These are phyloP conservation scores for Penicillium sp. DNA, from an alignment of 2,329 filamentous ascomycete genomes.

Conservation along the genomic window DNA sequence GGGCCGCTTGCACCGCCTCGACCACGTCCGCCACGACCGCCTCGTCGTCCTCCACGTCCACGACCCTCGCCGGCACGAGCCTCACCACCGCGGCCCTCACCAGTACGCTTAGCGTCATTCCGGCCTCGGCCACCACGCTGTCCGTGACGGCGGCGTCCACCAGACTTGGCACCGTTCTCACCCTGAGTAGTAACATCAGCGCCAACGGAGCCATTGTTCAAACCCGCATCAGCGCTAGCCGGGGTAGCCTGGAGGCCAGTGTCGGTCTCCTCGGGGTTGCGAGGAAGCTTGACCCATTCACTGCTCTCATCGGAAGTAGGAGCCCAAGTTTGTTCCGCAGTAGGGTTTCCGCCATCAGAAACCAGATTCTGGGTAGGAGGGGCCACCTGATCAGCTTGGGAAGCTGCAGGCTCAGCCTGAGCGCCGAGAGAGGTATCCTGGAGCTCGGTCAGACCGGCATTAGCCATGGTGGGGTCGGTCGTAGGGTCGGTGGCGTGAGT, in stretches of 20 bases:
- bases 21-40: conserved; percentile 18
- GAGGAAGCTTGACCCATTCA: conserved; percentile 69
- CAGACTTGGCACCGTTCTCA: conserved; percentile 41
- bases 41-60: conserved; percentile 31
- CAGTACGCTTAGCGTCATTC: conserved; percentile 32
- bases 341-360: conserved; percentile 43
- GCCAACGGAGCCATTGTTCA: conserved; percentile 56
- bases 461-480: conserved; percentile 59
- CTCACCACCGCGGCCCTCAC: neutral
- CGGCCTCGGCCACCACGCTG: conserved; percentile 35
- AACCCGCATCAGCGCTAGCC: conserved; percentile 59
- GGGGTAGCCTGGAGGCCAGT: conserved; percentile 61
- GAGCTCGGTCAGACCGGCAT: conserved; percentile 61
- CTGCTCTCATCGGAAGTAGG: conserved; percentile 57
- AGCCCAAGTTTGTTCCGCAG: conserved; percentile 54
- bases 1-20: conserved; percentile 29
- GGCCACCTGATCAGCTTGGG: conserved; percentile 25
- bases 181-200: conserved; percentile 42
- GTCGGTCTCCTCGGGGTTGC: conserved; percentile 72
- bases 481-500: conserved; percentile 20
- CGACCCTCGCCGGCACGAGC: conserved; percentile 33
- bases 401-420: conserved; percentile 48
- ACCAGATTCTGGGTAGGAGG: conserved; percentile 42
- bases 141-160: conserved; percentile 31
- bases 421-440: conserved; percentile 50